Evolutionary conservation across 208 protist species (phyloP).

Genomic region (Acanthamoeba rhysodes): DNA sequence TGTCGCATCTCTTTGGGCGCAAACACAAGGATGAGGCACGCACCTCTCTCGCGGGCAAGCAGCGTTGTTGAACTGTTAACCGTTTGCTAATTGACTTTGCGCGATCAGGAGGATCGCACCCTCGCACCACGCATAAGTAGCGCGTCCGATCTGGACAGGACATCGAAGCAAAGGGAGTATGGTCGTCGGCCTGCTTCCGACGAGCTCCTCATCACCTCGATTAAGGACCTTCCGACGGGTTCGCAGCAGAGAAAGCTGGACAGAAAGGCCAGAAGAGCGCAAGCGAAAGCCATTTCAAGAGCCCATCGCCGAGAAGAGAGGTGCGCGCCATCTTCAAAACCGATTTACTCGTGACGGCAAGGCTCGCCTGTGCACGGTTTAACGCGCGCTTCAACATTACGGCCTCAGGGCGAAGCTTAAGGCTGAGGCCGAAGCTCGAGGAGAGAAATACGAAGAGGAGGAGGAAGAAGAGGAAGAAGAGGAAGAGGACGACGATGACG

Average conservation of each 20-base stretch:
- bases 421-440: neutral
- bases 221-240: neutral
- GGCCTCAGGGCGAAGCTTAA: neutral
- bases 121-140: slow-evolving; percentile 31
- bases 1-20: neutral
- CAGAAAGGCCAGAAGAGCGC: slow-evolving; percentile 2
- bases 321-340: neutral
- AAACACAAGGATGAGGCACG: neutral
- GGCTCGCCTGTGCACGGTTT: neutral
- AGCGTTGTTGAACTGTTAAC: neutral
- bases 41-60: neutral
- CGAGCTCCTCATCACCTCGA: neutral
- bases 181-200: neutral
- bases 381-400: neutral
- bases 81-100: neutral
- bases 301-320: neutral
- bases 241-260: neutral
- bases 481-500: neutral
- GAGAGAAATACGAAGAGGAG: neutral
- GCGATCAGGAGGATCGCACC: neutral
- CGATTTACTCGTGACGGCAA: neutral
- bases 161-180: slow-evolving; percentile 4
- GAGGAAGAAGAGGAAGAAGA: slow-evolving; percentile 29
- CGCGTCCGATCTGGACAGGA: slow-evolving; percentile 37
- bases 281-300: neutral